A percentile compares a stretch with the other conserved stretches of the same genome.
Conservation (phyloP, 352 stramenopile species). For the Phytophthora ramorum region DNA sequence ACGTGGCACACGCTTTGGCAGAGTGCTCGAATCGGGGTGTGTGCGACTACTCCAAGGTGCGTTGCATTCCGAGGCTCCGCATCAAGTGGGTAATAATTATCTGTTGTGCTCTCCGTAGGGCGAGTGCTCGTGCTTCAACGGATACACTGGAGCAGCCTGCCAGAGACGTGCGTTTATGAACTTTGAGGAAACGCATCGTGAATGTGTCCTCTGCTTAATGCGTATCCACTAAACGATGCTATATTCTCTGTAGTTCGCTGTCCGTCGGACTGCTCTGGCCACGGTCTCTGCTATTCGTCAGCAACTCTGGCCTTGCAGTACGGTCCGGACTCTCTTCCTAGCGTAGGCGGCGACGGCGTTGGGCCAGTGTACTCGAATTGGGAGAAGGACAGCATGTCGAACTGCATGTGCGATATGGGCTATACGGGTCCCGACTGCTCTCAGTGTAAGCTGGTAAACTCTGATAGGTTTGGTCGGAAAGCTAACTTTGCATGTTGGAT, state of each 20-base stretch:
- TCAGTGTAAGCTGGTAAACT: slow-evolving; percentile 47
- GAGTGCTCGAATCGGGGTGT: slow-evolving; percentile 76
- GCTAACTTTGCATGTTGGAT: background rate
- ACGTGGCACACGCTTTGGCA: slow-evolving; percentile 53
- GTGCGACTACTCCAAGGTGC: slow-evolving; percentile 65
- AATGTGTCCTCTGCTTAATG: background rate
- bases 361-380: slow-evolving; percentile 83
- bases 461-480: background rate
- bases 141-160: slow-evolving; percentile 65
- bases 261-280: slow-evolving; percentile 66
- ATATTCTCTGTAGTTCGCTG: slow-evolving; percentile 47
- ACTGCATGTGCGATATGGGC: slow-evolving; percentile 85
- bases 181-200: background rate
- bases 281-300: slow-evolving; percentile 69
- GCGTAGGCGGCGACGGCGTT: slow-evolving; percentile 45
- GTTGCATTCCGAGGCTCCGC: background rate
- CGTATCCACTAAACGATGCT: background rate
- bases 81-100: background rate
- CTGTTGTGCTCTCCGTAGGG: slow-evolving; percentile 34
- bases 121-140: slow-evolving; percentile 63
- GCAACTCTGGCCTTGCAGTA: slow-evolving; percentile 57
- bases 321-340: slow-evolving; percentile 47
- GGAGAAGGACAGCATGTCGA: slow-evolving; percentile 81
- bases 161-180: slow-evolving; percentile 50
- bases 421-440: slow-evolving; percentile 88